A percentile compares a stretch with the other conserved stretches of the same genome.
These are phyloP conservation scores for Epithele typhae DNA, from an alignment of 768 basidiomycete genomes.

Conservation along the genomic window DNA sequence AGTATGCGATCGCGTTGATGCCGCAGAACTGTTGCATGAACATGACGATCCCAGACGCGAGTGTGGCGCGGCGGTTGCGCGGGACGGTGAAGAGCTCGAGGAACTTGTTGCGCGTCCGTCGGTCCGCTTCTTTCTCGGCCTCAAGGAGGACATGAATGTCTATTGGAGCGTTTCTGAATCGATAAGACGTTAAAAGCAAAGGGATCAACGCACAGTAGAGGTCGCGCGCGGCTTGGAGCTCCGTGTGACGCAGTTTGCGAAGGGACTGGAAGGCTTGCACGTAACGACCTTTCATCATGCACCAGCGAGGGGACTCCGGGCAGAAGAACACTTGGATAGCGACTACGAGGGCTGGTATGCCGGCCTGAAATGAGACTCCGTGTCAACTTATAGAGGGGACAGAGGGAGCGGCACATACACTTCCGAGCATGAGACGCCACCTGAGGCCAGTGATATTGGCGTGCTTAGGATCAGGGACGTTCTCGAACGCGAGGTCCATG, in stretches of 20 bases:
- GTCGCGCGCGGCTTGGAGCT: slow-evolving; percentile 75
- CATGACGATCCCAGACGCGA: slow-evolving; percentile 62
- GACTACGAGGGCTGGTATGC: slow-evolving; percentile 33
- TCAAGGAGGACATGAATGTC: slow-evolving; percentile 65
- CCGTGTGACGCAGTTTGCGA: slow-evolving; percentile 57
- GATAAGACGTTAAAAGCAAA: not conserved
- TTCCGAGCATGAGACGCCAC: slow-evolving; percentile 76
- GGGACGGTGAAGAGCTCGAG: slow-evolving; percentile 70
- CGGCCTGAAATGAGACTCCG: slow-evolving; percentile 25
- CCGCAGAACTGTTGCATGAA: slow-evolving; percentile 65
- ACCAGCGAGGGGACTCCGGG: slow-evolving; percentile 79
- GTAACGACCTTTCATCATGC: slow-evolving; percentile 73
- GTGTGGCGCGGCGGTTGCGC: slow-evolving; percentile 58
- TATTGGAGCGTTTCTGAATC: slow-evolving; percentile 6
- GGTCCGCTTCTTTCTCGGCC: slow-evolving; percentile 52
- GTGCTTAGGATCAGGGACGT: slow-evolving; percentile 43
- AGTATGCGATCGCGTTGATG: slow-evolving; percentile 75
- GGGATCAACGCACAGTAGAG: slow-evolving; percentile 43
- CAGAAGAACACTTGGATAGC: slow-evolving; percentile 37
- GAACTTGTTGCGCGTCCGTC: slow-evolving; percentile 47
- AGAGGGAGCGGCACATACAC: slow-evolving; percentile 44
- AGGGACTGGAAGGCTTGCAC: slow-evolving; percentile 56
- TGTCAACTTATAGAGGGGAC: too few relatives aligned
- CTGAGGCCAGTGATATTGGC: slow-evolving; percentile 61
- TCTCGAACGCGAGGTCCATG: slow-evolving; percentile 57